Evolutionary conservation across 106 monocot species (phyloP), one percentile per base, ranked within the genome.

Genomic region (Agapanthus africanus): DNA sequence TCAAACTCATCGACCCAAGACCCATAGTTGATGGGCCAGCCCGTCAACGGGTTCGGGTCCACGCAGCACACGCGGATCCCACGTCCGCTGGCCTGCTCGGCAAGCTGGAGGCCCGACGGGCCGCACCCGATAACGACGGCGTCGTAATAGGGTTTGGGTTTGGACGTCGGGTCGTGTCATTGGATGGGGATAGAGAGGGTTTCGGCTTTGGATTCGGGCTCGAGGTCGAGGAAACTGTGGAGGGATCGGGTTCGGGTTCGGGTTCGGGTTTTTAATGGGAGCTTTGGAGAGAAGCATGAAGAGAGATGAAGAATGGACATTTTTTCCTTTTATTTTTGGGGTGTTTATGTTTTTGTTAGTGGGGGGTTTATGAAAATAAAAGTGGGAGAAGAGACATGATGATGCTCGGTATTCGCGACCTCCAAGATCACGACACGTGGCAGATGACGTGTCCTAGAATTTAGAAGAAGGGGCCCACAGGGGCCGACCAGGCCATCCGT

Each of bases 11-110:
- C 77, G 4, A 77, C 70, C 77, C 77, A 77, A 26, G 47, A 37
- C 39, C 77, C 77, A 25, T 77, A 77, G 70, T 77, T 77, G 65
- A 71, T 77, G 19, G 64, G 50, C 77, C 77, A 77, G 31, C 37
- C 22, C 19, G 47, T 16, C 4, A 77, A 38, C 16, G 77, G 77
- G 38, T 70, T 64, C n/a, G 77, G 77, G 70, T 77, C 77, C 37
- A 77, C n/a, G 33, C 77, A 77, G 65, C 70, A 71, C 22, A 71
- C 40, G 14, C 65, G 70, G 56, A 71, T 14, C 14, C 77, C 70
- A 8, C 46, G 77, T 0, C 23, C 30, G 52, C 70, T 70, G 26
- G 61, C 70, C 28, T n/a, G 70, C 30, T 65, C 70, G 21, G 77
- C 77, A 32, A 77, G 70, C 36, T 63, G 77, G n/a, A 77, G 77